Evolutionary conservation across 2,329 filamentous ascomycete species (phyloP).

Genomic region (Metarhizium album): DNA sequence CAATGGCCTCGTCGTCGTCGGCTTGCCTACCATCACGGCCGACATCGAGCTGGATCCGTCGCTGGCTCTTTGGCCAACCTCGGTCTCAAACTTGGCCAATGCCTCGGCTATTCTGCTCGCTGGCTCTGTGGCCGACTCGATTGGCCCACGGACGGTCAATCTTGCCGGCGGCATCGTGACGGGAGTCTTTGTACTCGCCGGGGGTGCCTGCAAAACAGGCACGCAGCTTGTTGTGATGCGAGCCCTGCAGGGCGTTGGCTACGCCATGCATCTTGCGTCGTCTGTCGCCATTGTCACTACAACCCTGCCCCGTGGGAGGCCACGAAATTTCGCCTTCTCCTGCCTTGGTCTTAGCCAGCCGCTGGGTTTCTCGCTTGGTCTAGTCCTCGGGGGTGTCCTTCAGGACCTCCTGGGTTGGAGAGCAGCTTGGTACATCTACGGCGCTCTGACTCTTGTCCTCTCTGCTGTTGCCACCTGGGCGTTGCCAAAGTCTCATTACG

Average conservation of each 20-base stretch:
- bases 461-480: constrained; percentile 25
- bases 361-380: constrained; percentile 37
- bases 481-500: constrained; percentile 19
- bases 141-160: constrained; percentile 23
- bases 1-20: constrained; percentile 23
- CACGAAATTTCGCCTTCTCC: constrained; percentile 30
- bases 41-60: constrained; percentile 22
- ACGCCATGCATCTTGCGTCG: constrained; percentile 24
- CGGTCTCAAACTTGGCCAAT: constrained; percentile 23
- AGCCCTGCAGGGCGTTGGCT: constrained; percentile 28
- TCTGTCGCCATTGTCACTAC: constrained; percentile 24
- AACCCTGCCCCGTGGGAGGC: constrained; percentile 19
- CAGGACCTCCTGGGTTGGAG: constrained; percentile 37
- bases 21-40: constrained; percentile 28
- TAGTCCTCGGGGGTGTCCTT: constrained; percentile 38
- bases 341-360: constrained; percentile 35
- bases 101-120: constrained; percentile 27
- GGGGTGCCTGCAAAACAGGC: constrained; percentile 16
- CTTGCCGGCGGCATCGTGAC: constrained; percentile 22
- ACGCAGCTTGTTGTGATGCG: constrained; percentile 26
- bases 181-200: constrained; percentile 20
- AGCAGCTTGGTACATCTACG: constrained; percentile 32
- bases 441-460: constrained; percentile 23
- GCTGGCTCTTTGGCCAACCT: constrained; percentile 30
- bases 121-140: constrained; percentile 26